Evolutionary conservation across 805 yeast species (phyloP).

Genomic region (Candida schatavii): DNA sequence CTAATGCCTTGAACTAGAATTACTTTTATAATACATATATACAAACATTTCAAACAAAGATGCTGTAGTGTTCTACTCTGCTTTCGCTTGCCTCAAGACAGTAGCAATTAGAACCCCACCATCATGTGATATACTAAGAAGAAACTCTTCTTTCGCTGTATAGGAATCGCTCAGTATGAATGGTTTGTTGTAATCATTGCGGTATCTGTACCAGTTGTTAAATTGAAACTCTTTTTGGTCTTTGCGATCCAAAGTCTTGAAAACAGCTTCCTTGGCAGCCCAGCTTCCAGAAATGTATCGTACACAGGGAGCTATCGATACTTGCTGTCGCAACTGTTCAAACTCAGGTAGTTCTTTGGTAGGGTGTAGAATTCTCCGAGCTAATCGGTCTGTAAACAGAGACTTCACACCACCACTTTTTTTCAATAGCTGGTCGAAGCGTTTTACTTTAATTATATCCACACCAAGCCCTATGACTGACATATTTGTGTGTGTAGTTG

Average conservation of each 20-base stretch:
- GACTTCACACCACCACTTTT: slow-evolving; percentile 22
- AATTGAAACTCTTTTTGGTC: slow-evolving; percentile 56
- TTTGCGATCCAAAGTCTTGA: slow-evolving; percentile 49
- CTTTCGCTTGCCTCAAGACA: slow-evolving; percentile 44
- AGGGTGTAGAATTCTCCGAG: slow-evolving; percentile 51
- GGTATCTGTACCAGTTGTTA: slow-evolving; percentile 55
- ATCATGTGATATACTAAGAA: slow-evolving; percentile 64
- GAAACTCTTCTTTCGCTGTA: slow-evolving; percentile 42
- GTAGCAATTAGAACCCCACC: slow-evolving; percentile 55
- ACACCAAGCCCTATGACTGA: slow-evolving; percentile 49
- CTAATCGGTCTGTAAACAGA: slow-evolving; percentile 34
- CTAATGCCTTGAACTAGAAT: too few species aligned
- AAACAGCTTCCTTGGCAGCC: slow-evolving; percentile 76
- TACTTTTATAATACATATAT: not conserved
- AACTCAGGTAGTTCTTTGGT: slow-evolving; percentile 38
- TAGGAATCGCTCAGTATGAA: slow-evolving; percentile 31
- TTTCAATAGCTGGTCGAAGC: slow-evolving; percentile 45
- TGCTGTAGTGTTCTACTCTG: too few species aligned
- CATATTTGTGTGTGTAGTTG: too few species aligned
- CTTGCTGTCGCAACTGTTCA: slow-evolving; percentile 6
- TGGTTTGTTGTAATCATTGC: slow-evolving; percentile 45
- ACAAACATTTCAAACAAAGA: not conserved
- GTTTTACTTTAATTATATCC: slow-evolving; percentile 48
- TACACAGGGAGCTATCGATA: slow-evolving; percentile 24
- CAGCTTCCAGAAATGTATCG: slow-evolving; percentile 53